A percentile compares a stretch with the other conserved stretches of the same genome.
These are phyloP conservation scores for Ogataea dorogensis DNA, from an alignment of 805 yeast species.

Conservation along the genomic window DNA sequence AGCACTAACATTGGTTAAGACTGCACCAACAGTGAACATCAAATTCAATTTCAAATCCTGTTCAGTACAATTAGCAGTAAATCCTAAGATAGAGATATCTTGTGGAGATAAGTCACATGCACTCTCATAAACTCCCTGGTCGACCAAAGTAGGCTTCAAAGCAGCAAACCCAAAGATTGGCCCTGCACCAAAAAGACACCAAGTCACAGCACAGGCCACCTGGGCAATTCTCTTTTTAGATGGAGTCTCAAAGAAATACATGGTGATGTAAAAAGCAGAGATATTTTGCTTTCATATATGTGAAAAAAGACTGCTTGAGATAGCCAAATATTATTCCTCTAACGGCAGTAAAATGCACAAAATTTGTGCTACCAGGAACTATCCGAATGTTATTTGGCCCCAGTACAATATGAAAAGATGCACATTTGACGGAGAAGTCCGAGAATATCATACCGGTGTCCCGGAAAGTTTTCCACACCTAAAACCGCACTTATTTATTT, in stretches of 20 bases:
- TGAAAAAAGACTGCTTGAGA: constrained; percentile 2
- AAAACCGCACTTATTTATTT: too few relatives aligned
- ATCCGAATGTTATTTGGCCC: neutral
- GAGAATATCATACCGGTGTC: constrained; percentile 1
- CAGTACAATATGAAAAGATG: constrained; percentile 3
- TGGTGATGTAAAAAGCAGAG: constrained; percentile 8
- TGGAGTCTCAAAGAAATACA: constrained; percentile 35
- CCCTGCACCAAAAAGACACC: constrained; percentile 58
- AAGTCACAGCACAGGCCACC: constrained; percentile 48
- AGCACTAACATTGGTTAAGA: constrained; percentile 53
- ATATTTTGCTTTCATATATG: constrained; percentile 2
- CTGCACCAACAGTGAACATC: constrained; percentile 61
- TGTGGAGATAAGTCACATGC: constrained; percentile 33
- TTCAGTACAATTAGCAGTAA: constrained; percentile 44
- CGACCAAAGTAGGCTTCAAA: constrained; percentile 50
- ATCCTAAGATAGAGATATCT: constrained; percentile 23
- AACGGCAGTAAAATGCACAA: too few relatives aligned
- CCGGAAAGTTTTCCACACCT: too few relatives aligned
- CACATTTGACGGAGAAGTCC: constrained; percentile 7
- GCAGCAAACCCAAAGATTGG: constrained; percentile 63
- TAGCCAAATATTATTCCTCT: too few relatives aligned
- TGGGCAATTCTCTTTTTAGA: constrained; percentile 38
- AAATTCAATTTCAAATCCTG: constrained; percentile 56
- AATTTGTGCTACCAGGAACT: too few relatives aligned
- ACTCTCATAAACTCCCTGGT: constrained; percentile 46